These are phyloP conservation scores for Ganoderma multipileum DNA, from an alignment of 1,284 basidiomycete species.

Conservation along the genomic window DNA sequence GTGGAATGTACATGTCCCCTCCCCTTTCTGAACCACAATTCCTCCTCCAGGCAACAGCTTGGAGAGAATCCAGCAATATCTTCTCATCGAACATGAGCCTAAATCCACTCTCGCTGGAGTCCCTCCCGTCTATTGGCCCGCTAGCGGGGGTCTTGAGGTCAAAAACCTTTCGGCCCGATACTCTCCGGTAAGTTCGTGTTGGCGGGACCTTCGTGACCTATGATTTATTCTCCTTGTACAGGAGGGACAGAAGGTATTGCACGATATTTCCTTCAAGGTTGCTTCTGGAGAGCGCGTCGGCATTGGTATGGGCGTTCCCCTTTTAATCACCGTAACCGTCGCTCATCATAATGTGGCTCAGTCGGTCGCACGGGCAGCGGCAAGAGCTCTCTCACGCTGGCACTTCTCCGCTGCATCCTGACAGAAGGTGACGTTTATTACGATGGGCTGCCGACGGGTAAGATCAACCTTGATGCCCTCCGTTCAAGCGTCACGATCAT, in stretches of 20 bases:
- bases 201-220: conserved; percentile 15
- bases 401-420: conserved; percentile 51
- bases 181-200: not conserved
- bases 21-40: not conserved
- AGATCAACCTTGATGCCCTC: conserved; percentile 67
- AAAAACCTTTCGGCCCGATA: conserved; percentile 47
- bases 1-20: too few species aligned
- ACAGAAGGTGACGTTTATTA: conserved; percentile 52
- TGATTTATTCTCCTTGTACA: conserved; percentile 17
- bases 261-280: conserved; percentile 55
- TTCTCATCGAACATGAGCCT: conserved; percentile 74
- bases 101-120: conserved; percentile 50
- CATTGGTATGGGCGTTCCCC: conserved; percentile 36
- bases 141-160: conserved; percentile 70
- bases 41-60: conserved; percentile 19
- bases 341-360: not conserved
- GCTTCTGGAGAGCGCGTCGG: conserved; percentile 62
- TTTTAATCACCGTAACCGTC: too few species aligned
- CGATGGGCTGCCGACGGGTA: conserved; percentile 39
- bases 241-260: conserved; percentile 54
- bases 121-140: conserved; percentile 84
- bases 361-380: conserved; percentile 69
- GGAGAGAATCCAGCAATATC: conserved; percentile 62
- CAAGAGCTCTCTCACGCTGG: conserved; percentile 50
- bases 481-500: conserved; percentile 57